Evolutionary conservation across 352 stramenopile genomes (phyloP).

Genomic region (Phytopythium chamaehyphon): DNA sequence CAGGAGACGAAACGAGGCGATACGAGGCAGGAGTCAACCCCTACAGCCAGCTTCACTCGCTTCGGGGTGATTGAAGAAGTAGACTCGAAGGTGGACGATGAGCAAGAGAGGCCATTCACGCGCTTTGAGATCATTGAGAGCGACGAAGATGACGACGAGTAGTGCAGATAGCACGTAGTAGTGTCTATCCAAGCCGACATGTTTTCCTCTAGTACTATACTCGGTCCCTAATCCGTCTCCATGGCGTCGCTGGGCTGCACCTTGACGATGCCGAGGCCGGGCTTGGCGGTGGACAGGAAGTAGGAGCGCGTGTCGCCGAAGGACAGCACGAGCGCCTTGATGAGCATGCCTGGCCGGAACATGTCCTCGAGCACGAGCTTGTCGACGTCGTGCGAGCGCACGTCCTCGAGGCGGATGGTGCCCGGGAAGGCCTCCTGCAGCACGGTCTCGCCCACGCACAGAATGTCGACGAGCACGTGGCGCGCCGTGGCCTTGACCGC

Average conservation of each 20-base stretch:
- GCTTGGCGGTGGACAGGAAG: conserved; percentile 74
- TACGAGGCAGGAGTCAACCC: too few relatives aligned
- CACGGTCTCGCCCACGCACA: conserved; percentile 64
- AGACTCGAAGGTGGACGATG: conserved; percentile 23
- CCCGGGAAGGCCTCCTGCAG: conserved; percentile 77
- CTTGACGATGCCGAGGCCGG: conserved; percentile 61
- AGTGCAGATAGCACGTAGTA: background rate
- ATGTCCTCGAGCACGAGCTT: conserved; percentile 78
- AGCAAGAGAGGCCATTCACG: conserved; percentile 26
- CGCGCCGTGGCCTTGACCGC: conserved; percentile 66
- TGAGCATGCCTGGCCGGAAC: conserved; percentile 61
- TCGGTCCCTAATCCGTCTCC: conserved; percentile 41
- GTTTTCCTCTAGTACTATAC: background rate
- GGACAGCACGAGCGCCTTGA: conserved; percentile 80
- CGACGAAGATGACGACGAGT: conserved; percentile 33
- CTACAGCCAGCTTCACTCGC: conserved; percentile 28
- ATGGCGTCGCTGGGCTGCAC: conserved; percentile 27
- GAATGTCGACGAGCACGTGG: conserved; percentile 77
- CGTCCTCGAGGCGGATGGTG: conserved; percentile 76
- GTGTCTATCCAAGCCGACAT: background rate
- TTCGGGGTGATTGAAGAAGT: conserved; percentile 76
- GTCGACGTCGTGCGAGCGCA: conserved; percentile 75
- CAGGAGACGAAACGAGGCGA: background rate
- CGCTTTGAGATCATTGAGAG: conserved; percentile 68
- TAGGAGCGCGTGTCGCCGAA: conserved; percentile 84